Evolutionary conservation across 768 basidiomycete species (phyloP), one percentile per base, ranked within the genome.

Genomic region (Podaxis mareebaensis): DNA sequence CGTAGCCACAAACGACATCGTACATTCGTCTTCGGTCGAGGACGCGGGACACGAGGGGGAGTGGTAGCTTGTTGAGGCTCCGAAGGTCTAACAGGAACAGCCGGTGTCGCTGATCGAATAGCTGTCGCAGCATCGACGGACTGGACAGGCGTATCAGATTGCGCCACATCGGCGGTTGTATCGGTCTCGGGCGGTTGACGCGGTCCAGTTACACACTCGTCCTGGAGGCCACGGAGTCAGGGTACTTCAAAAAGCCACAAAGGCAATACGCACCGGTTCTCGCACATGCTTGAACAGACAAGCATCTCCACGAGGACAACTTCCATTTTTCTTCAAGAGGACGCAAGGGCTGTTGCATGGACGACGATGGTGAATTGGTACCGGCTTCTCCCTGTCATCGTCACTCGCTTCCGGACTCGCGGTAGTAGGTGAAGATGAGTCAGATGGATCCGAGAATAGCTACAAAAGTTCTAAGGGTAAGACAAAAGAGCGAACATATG

Each of bases 1-100:
- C 66, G 70, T 28, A 74, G 65, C 74, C 75, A 77, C 0, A 36
- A 53, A 53, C 65, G 64, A 54, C 78, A 79, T 5, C 58, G 62
- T 8, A 73, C 69, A 7, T 52, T 66, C 28, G 44, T 65, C 17
- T 48, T 64, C 2, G 67, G 70, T 22, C 67, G 69, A 15, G 65
- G 52, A n/a, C 63, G 57, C 4, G 58, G 51, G 24, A 51, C 13
- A 10, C 26, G 38, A 46, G 28, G 30, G 22, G 15, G 22, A 15
- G 46, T 11, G 13, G 20, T 8, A 2, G 36, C 48, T 28, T 28
- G 2, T 26, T 26, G 39, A 20, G 15, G 58, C 49, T 36, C 60
- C 12, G 49, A 10, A 12, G 53, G 38, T 22, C 17, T 12, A 7
- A 61, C 39, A 20, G 60, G 60, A 51, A 48, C n/a, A 5, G 15